phyloP scores from a whole-genome alignment of 2,329 filamentous ascomycete genomes.

The Xylaria digitata region DNA sequence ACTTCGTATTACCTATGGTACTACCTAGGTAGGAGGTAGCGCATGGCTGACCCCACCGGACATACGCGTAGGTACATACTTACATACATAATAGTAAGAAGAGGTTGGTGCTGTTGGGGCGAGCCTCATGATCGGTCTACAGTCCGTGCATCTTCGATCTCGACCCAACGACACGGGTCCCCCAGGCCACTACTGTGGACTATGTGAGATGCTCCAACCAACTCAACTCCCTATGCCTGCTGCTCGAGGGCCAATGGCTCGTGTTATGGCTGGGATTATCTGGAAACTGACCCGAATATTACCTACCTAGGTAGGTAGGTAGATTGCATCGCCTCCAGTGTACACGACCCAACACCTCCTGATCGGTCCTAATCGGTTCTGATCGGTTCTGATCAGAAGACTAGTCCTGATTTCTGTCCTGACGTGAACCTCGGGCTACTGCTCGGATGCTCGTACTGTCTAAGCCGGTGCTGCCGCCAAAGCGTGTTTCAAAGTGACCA shows the following conservation, averaged over 20 bases:
- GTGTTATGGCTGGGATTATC: neutral
- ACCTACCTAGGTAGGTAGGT: neutral
- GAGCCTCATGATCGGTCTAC: constrained; percentile 10
- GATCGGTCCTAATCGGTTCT: too few relatives aligned
- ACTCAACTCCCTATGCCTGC: neutral
- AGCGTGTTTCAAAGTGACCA: constrained; percentile 30
- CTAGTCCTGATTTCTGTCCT: too few relatives aligned
- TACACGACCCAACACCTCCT: neutral
- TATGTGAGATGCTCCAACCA: constrained; percentile 1
- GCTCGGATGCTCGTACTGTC: constrained; percentile 4
- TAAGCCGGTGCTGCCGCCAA: constrained; percentile 23
- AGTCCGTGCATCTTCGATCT: constrained; percentile 34
- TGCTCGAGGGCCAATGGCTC: constrained; percentile 18
- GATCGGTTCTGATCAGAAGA: too few relatives aligned
- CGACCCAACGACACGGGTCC: constrained; percentile 33
- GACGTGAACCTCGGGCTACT: neutral
- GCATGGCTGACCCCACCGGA: neutral
- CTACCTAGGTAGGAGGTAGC: too few relatives aligned
- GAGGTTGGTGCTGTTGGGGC: neutral
- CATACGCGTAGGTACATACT: neutral
- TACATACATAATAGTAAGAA: too few relatives aligned
- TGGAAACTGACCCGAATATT: neutral
- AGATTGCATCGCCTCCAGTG: neutral
- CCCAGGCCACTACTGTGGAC: constrained; percentile 14
- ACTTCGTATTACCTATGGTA: neutral